These are phyloP conservation scores for Phytophthora podocarpi DNA, from an alignment of 352 stramenopile species.

Conservation along the genomic window DNA sequence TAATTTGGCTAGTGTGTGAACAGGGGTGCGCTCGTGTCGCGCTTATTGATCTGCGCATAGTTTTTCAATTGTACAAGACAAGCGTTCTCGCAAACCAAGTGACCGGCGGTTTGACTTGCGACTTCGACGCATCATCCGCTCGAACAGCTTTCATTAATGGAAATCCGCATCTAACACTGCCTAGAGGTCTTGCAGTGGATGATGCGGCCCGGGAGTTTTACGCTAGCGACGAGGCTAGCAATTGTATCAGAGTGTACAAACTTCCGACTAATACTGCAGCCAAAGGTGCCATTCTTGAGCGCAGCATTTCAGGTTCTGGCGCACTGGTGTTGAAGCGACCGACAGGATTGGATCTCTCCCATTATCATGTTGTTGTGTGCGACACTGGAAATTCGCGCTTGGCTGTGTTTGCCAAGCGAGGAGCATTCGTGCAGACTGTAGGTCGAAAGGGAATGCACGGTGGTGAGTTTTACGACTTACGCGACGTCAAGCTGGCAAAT, in stretches of 20 bases:
- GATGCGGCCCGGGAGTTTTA: slow-evolving; percentile 65
- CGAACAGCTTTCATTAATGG: slow-evolving; percentile 26
- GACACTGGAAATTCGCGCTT: slow-evolving; percentile 61
- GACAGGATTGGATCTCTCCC: slow-evolving; percentile 55
- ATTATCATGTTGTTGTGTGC: slow-evolving; percentile 73
- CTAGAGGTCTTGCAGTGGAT: slow-evolving; percentile 50
- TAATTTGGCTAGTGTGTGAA: slow-evolving; percentile 43
- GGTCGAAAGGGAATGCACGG: slow-evolving; percentile 42
- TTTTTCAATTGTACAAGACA: slow-evolving; percentile 43
- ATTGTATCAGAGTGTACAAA: slow-evolving; percentile 57
- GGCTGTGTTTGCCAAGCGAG: slow-evolving; percentile 60
- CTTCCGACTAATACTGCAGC: slow-evolving; percentile 20
- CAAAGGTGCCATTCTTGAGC: slow-evolving; percentile 27
- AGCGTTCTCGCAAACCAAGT: slow-evolving; percentile 20
- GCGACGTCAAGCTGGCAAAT: slow-evolving; percentile 62
- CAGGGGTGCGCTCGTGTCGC: slow-evolving; percentile 31
- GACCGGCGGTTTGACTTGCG: slow-evolving; percentile 1
- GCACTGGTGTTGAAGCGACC: slow-evolving; percentile 40
- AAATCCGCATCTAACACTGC: slow-evolving; percentile 12
- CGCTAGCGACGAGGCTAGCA: slow-evolving; percentile 54
- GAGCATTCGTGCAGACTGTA: slow-evolving; percentile 50
- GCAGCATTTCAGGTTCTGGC: slow-evolving; percentile 24
- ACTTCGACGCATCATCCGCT: slow-evolving; percentile 24
- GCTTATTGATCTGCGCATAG: slow-evolving; percentile 35
- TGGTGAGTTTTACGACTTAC: slow-evolving; percentile 52